Percentiles rank a stretch among this genome's conserved stretches.
These are phyloP conservation scores for Guadua angustifolia DNA, from an alignment of 176 grass and related monocot species.

Conservation along the genomic window DNA sequence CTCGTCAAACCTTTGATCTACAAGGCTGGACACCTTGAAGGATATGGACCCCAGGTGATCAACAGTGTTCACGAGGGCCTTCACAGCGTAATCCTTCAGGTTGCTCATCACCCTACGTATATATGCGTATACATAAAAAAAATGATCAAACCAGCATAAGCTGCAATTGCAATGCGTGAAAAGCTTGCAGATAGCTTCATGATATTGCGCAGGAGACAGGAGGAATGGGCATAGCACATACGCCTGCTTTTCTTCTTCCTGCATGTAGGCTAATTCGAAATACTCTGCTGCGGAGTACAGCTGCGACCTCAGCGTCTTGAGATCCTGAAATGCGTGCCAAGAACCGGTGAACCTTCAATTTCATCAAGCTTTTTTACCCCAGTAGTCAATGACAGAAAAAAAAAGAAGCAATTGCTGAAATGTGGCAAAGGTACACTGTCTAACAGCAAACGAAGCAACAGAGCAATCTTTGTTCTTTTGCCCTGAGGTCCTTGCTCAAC, in stretches of 20 bases:
- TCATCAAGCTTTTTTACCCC: background rate
- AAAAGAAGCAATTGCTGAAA: background rate
- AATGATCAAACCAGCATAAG: background rate
- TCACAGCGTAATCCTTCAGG: constrained; percentile 72
- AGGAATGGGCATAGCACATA: constrained; percentile 25
- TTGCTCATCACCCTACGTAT: constrained; percentile 60
- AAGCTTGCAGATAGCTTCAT: constrained; percentile 14
- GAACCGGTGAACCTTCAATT: background rate
- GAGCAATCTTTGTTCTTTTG: background rate
- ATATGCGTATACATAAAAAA: background rate
- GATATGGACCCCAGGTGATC: constrained; percentile 87
- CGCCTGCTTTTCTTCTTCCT: constrained; percentile 57
- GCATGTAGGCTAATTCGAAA: constrained; percentile 72
- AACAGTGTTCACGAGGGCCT: constrained; percentile 81
- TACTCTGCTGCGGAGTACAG: constrained; percentile 87
- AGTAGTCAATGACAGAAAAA: background rate
- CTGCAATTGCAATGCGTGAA: background rate
- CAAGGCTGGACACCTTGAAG: constrained; percentile 67
- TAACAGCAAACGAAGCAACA: background rate
- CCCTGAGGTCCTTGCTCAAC: background rate
- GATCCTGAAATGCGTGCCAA: constrained; percentile 51
- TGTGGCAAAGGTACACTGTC: background rate
- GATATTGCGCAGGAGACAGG: background rate
- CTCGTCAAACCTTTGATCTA: constrained; percentile 63
- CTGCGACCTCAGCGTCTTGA: constrained; percentile 73